These are phyloP conservation scores for Leccinum sublutescens DNA, from an alignment of 768 basidiomycete genomes.

Conservation along the genomic window DNA sequence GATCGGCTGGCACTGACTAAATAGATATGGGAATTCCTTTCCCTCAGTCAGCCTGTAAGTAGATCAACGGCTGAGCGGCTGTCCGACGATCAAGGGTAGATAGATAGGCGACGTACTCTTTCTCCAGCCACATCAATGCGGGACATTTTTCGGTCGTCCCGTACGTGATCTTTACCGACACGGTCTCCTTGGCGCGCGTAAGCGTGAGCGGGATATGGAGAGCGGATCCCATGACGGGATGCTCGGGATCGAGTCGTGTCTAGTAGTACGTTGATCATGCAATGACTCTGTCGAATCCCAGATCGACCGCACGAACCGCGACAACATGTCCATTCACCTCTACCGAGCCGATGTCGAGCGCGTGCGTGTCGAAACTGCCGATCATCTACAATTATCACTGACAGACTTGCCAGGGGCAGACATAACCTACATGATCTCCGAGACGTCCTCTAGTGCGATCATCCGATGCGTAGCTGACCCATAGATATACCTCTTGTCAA, in stretches of 20 bases:
- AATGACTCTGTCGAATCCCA: neutral
- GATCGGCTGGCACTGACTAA: slow-evolving; percentile 93
- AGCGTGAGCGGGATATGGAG: slow-evolving; percentile 57
- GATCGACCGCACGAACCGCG: slow-evolving; percentile 38
- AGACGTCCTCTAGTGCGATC: slow-evolving; percentile 36
- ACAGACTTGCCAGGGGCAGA: neutral
- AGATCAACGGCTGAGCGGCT: neutral
- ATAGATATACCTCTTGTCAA: slow-evolving; percentile 41
- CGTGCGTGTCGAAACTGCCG: slow-evolving; percentile 48
- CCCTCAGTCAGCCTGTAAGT: slow-evolving; percentile 75
- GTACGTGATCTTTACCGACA: slow-evolving; percentile 59
- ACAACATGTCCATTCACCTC: slow-evolving; percentile 47
- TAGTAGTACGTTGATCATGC: slow-evolving; percentile 21
- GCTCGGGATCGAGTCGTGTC: slow-evolving; percentile 54
- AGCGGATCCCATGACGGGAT: slow-evolving; percentile 76
- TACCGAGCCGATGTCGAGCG: slow-evolving; percentile 54
- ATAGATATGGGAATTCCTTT: slow-evolving; percentile 80
- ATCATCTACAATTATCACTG: neutral
- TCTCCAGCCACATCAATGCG: slow-evolving; percentile 86
- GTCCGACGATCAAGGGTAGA: neutral
- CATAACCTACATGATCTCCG: slow-evolving; percentile 41
- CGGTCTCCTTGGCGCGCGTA: slow-evolving; percentile 34
- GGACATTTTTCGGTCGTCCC: slow-evolving; percentile 70
- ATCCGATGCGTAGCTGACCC: slow-evolving; percentile 50
- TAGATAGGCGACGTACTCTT: slow-evolving; percentile 48